Percentiles rank a stretch among this genome's conserved stretches.
Evolutionary conservation across 768 basidiomycete species (phyloP).

Genomic region (Hortiboletus flavorubellus): DNA sequence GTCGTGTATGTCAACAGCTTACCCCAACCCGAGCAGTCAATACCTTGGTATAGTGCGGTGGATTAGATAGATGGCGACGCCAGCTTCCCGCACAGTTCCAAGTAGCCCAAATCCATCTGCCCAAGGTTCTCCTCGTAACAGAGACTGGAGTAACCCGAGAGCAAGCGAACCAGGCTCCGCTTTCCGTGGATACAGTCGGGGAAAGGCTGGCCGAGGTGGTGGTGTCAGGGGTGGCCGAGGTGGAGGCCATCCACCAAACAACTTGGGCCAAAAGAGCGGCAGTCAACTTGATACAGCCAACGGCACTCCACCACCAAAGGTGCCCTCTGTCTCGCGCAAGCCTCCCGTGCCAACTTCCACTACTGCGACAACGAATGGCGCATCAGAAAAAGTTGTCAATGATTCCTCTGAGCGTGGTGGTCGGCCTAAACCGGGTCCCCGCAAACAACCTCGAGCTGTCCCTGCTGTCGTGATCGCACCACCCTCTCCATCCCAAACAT

Average conservation of each 20-base stretch:
- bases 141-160: slow-evolving; percentile 41
- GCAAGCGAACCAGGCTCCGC: slow-evolving; percentile 47
- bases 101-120: slow-evolving; percentile 27
- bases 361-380: slow-evolving; percentile 17
- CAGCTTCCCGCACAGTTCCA: slow-evolving; percentile 27
- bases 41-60: background rate
- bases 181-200: slow-evolving; percentile 42
- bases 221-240: slow-evolving; percentile 24
- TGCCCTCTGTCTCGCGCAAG: slow-evolving; percentile 16
- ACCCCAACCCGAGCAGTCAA: background rate
- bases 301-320: slow-evolving; percentile 14
- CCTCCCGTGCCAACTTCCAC: slow-evolving; percentile 12
- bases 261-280: slow-evolving; percentile 20
- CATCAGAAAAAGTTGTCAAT: slow-evolving; percentile 23
- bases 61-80: slow-evolving; percentile 32
- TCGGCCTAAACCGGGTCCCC: slow-evolving; percentile 21
- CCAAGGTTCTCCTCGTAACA: slow-evolving; percentile 30
- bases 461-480: slow-evolving; percentile 23
- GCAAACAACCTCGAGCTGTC: slow-evolving; percentile 20
- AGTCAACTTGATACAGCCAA: slow-evolving; percentile 20
- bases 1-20: slow-evolving; percentile 5
- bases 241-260: slow-evolving; percentile 28
- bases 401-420: slow-evolving; percentile 19
- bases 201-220: slow-evolving; percentile 36
- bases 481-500: slow-evolving; percentile 18